Evolutionary conservation across 2,329 filamentous ascomycete genomes (phyloP).

Genomic region (Tympanopsis confertula): DNA sequence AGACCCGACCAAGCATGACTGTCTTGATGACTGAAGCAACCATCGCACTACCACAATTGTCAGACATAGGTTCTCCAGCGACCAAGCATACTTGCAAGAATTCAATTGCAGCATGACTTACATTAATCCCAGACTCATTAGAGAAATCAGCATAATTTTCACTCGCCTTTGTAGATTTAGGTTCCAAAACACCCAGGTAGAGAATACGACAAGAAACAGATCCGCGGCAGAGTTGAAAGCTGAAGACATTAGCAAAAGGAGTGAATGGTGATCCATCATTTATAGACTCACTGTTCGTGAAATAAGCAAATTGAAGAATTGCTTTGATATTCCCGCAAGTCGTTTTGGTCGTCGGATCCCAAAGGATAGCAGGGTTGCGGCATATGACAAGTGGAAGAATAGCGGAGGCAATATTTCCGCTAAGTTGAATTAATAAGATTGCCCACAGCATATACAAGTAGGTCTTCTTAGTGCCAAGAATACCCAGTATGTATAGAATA

Average conservation of each 20-base stretch:
- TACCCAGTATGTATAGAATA: background rate
- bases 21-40: background rate
- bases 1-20: background rate
- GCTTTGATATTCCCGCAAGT: background rate
- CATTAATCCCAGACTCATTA: background rate
- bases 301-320: background rate
- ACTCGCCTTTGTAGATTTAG: background rate
- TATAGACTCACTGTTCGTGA: background rate
- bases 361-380: background rate
- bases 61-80: too few relatives aligned
- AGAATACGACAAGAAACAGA: background rate
- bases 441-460: background rate
- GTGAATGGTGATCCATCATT: too few relatives aligned
- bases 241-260: background rate
- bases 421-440: background rate
- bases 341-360: background rate
- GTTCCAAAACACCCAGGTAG: background rate
- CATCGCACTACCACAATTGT: background rate
- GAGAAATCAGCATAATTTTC: background rate
- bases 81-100: background rate
- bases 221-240: background rate
- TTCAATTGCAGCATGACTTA: background rate
- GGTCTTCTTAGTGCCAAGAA: background rate
- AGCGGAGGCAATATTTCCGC: background rate
- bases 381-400: background rate